Evolutionary conservation across 208 protist genomes (phyloP).

Genomic region (Trypanosoma lewisi): DNA sequence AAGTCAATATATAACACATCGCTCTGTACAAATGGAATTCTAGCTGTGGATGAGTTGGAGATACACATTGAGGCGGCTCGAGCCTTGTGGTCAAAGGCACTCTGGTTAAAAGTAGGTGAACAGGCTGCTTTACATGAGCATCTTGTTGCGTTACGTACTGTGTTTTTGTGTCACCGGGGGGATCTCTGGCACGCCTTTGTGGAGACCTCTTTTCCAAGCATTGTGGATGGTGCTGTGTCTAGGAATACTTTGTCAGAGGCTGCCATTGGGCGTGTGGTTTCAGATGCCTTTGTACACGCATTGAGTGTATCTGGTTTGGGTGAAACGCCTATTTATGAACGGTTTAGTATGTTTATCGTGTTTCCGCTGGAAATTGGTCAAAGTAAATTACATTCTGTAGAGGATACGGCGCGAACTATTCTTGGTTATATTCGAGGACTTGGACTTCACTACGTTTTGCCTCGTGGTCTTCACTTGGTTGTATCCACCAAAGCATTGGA

Average conservation of each 20-base stretch:
- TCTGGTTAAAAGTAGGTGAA: constrained; percentile 66
- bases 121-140: constrained; percentile 34
- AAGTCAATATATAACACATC: constrained; percentile 64
- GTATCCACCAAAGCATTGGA: constrained; percentile 62
- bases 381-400: constrained; percentile 34
- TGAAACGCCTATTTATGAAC: constrained; percentile 26
- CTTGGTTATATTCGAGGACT: constrained; percentile 44
- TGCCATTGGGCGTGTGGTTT: constrained; percentile 22
- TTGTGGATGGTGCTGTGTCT: constrained; percentile 25
- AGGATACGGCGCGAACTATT: constrained; percentile 49
- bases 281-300: constrained; percentile 35
- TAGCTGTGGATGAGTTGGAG: constrained; percentile 64
- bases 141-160: constrained; percentile 46
- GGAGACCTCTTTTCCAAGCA: constrained; percentile 33
- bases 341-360: constrained; percentile 23
- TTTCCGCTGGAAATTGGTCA: constrained; percentile 17
- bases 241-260: constrained; percentile 16
- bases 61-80: constrained; percentile 66
- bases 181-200: constrained; percentile 85
- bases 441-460: constrained; percentile 42
- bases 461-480: constrained; percentile 57
- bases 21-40: constrained; percentile 52
- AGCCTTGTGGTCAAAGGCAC: constrained; percentile 67
- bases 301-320: constrained; percentile 34
- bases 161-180: constrained; percentile 83